These are phyloP conservation scores for Paulownia fortunei DNA, from an alignment of 257 asterid genomes.

Conservation along the genomic window DNA sequence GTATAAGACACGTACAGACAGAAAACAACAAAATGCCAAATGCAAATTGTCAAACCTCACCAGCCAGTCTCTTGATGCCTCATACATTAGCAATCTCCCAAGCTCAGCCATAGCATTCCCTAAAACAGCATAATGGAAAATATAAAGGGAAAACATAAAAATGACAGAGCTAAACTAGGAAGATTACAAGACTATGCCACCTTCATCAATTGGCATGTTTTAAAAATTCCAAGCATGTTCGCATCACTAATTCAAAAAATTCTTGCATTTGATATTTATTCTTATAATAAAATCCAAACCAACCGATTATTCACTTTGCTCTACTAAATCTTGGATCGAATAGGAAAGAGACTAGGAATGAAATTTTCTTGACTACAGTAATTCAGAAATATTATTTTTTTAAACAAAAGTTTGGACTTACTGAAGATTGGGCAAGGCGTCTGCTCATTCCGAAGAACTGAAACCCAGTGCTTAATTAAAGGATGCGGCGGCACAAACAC, in stretches of 20 bases:
- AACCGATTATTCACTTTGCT: background rate
- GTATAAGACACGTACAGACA: background rate
- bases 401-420: constrained; percentile 38
- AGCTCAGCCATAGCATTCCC: constrained; percentile 99
- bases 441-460: constrained; percentile 91
- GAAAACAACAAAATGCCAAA: background rate
- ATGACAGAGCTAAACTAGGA: background rate
- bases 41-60: constrained; percentile 48
- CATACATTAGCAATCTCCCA: constrained; percentile 91
- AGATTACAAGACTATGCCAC: background rate
- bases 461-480: constrained; percentile 94
- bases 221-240: constrained; percentile 15
- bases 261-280: background rate
- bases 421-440: constrained; percentile 89
- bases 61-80: constrained; percentile 98
- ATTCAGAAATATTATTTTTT: background rate
- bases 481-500: constrained; percentile 98
- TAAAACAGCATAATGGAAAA: constrained; percentile 34
- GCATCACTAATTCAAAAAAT: background rate
- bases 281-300: background rate
- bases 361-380: background rate
- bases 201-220: background rate
- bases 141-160: background rate
- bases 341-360: background rate
- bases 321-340: background rate